Conservation (phyloP, 805 yeast species). For the Hanseniaspora pseudoguilliermondii region DNA sequence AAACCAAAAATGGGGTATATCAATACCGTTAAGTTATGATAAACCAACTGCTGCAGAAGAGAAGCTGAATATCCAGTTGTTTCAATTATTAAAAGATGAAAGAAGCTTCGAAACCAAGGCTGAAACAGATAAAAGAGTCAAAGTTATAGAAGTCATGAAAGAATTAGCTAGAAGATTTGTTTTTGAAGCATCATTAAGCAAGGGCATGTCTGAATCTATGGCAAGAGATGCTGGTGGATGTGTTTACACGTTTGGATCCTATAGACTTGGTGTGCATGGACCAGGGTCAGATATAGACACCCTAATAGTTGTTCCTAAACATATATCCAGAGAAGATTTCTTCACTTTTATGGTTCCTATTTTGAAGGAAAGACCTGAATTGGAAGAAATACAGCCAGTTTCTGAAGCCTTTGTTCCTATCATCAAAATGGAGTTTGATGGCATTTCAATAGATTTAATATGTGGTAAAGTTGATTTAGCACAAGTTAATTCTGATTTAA, state of each 20-base stretch:
- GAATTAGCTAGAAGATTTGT: slow-evolving; percentile 70
- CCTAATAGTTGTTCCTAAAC: slow-evolving; percentile 91
- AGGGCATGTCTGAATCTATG: slow-evolving; percentile 95
- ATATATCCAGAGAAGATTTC: slow-evolving; percentile 80
- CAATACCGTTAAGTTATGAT: slow-evolving; percentile 61
- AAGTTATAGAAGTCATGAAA: slow-evolving; percentile 61
- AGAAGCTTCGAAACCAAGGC: slow-evolving; percentile 82
- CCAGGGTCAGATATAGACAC: slow-evolving; percentile 98
- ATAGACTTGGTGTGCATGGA: slow-evolving; percentile 89
- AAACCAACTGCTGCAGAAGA: slow-evolving; percentile 77
- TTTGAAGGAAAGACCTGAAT: slow-evolving; percentile 58
- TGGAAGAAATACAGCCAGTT: slow-evolving; percentile 83
- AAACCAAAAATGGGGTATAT: slow-evolving; percentile 12
- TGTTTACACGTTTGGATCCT: slow-evolving; percentile 91
- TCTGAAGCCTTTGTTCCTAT: slow-evolving; percentile 98
- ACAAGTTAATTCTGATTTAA: slow-evolving; percentile 62
- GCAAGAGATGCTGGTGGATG: slow-evolving; percentile 96
- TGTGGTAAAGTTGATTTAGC: slow-evolving; percentile 75
- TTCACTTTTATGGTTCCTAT: slow-evolving; percentile 67
- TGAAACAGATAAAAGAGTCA: slow-evolving; percentile 69
- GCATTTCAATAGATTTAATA: slow-evolving; percentile 85
- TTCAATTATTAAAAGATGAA: slow-evolving; percentile 64
- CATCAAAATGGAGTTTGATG: slow-evolving; percentile 74
- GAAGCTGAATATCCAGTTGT: slow-evolving; percentile 57
- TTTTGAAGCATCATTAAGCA: slow-evolving; percentile 59